Percentiles rank a stretch among this genome's conserved stretches.
Evolutionary conservation across 768 basidiomycete genomes (phyloP).

Genomic region (Clavulina sp.): DNA sequence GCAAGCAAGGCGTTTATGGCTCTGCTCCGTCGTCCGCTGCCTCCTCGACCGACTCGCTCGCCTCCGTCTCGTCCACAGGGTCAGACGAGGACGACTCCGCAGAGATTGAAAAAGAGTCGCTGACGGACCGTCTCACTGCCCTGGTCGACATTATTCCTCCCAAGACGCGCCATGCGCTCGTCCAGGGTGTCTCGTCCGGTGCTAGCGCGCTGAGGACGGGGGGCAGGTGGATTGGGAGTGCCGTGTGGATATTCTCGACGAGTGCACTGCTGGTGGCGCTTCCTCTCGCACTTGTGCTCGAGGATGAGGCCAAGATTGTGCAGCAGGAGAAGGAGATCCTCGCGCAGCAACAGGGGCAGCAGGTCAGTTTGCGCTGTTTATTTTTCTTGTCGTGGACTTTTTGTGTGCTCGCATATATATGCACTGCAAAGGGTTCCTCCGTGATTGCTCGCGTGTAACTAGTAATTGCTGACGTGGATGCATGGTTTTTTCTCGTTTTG

Average conservation of each 20-base stretch:
- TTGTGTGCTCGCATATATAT: not conserved
- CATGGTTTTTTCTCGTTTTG: constrained; percentile 10
- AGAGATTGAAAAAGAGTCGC: constrained; percentile 43
- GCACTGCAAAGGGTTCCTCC: not conserved
- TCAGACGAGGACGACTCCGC: constrained; percentile 28
- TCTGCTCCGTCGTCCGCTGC: constrained; percentile 60
- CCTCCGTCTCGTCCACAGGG: constrained; percentile 45
- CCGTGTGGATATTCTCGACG: constrained; percentile 91
- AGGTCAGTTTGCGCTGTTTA: constrained; percentile 34
- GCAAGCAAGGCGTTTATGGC: constrained; percentile 45
- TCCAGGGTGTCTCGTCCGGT: constrained; percentile 40
- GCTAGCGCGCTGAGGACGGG: constrained; percentile 47
- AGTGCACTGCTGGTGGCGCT: constrained; percentile 85
- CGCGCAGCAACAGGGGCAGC: constrained; percentile 85
- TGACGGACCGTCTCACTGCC: constrained; percentile 75
- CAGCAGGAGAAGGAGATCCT: constrained; percentile 89
- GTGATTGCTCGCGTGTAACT: not conserved
- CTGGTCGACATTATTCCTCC: constrained; percentile 95
- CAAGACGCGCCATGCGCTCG: constrained; percentile 61
- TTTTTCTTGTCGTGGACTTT: constrained; percentile 2
- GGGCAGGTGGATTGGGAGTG: constrained; percentile 60
- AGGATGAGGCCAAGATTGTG: constrained; percentile 90
- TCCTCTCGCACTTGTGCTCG: constrained; percentile 80
- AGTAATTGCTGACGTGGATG: constrained; percentile 9
- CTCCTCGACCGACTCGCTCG: constrained; percentile 44